Conservation (phyloP, 192 early-diverging fungal genomes). For the Martensiomyces pterosporus region DNA sequence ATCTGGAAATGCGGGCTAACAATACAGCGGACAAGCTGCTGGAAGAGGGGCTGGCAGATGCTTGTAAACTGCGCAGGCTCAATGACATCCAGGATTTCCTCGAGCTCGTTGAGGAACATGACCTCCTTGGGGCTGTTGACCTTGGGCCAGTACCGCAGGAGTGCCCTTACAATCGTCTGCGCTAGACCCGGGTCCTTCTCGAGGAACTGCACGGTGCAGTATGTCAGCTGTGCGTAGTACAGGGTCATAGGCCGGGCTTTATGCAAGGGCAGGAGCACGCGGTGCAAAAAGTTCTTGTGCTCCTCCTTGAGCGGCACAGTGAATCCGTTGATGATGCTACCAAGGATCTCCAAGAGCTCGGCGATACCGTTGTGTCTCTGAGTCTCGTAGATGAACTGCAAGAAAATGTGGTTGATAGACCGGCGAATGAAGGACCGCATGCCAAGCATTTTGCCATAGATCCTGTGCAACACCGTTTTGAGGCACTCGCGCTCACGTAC, state of each 20-base stretch:
- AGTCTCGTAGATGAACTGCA: constrained; percentile 96
- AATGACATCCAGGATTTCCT: constrained; percentile 94
- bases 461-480: constrained; percentile 95
- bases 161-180: constrained; percentile 80
- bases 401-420: constrained; percentile 98
- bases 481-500: constrained; percentile 97
- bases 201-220: constrained; percentile 98
- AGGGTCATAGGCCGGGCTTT: constrained; percentile 90
- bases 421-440: constrained; percentile 94
- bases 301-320: constrained; percentile 98
- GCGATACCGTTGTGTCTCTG: constrained; percentile 98
- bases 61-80: constrained; percentile 90
- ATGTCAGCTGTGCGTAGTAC: constrained; percentile 96
- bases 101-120: constrained; percentile 98
- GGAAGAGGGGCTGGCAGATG: constrained; percentile 87
- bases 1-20: constrained; percentile 99
- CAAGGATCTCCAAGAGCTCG: constrained; percentile 96
- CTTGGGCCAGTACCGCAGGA: constrained; percentile 97
- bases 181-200: constrained; percentile 96
- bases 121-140: constrained; percentile 99
- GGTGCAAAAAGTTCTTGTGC: constrained; percentile 92
- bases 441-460: constrained; percentile 98
- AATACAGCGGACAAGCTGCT: constrained; percentile 87
- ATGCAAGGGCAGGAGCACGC: constrained; percentile 93
- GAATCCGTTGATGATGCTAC: constrained; percentile 99